Evolutionary conservation across 2,329 filamentous ascomycete genomes (phyloP).

Genomic region (Colletotrichum viniferum): DNA sequence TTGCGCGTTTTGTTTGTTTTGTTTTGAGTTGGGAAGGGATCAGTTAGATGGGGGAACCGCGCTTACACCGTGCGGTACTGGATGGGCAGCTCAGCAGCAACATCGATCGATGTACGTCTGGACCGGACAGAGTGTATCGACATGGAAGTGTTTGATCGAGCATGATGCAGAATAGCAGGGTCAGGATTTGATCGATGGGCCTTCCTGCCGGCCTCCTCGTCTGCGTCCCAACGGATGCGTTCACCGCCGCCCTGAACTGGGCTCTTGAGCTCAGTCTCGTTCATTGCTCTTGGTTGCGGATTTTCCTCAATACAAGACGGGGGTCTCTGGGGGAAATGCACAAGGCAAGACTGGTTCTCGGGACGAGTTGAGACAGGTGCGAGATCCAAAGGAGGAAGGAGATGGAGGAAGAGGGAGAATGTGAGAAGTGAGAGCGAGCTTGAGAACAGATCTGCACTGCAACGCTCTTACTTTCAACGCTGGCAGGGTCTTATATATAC

Average conservation of each 20-base stretch:
- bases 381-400: background rate
- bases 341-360: background rate
- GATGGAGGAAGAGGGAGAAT: background rate
- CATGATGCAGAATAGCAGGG: conserved; percentile 23
- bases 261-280: conserved; percentile 29
- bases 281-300: conserved; percentile 20
- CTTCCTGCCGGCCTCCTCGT: conserved; percentile 31
- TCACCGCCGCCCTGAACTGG: conserved; percentile 23
- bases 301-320: background rate
- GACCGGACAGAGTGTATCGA: conserved; percentile 44
- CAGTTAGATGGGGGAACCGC: background rate
- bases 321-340: too few species aligned
- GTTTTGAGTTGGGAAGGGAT: background rate
- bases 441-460: background rate
- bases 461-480: background rate
- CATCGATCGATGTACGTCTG: conserved; percentile 41
- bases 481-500: conserved; percentile 15
- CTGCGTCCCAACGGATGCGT: conserved; percentile 41
- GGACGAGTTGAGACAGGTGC: background rate
- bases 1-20: background rate
- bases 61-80: conserved; percentile 59
- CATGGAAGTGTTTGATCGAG: conserved; percentile 40
- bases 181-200: conserved; percentile 4
- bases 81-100: conserved; percentile 50
- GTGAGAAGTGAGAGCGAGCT: conserved; percentile 4